These are phyloP conservation scores for Tylopilus subfusipes DNA, from an alignment of 768 basidiomycete genomes.

Conservation along the genomic window DNA sequence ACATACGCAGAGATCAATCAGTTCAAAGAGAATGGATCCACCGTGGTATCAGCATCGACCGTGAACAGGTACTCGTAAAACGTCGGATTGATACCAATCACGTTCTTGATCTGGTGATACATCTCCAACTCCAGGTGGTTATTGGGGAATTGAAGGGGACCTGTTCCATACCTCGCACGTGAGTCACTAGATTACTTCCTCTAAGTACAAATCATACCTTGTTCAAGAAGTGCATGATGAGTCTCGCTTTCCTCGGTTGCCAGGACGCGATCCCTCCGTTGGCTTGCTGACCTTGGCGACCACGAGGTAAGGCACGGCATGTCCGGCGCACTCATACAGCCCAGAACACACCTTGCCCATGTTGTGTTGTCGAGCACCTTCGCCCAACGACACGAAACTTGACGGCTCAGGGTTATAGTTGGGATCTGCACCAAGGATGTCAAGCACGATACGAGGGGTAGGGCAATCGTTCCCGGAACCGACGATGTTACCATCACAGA, in stretches of 20 bases:
- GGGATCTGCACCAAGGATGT: conserved; percentile 92
- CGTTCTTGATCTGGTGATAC: conserved; percentile 99
- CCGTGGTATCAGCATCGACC: conserved; percentile 93
- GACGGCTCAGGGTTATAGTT: conserved; percentile 93
- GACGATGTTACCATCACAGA: conserved; percentile 96
- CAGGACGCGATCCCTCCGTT: conserved; percentile 86
- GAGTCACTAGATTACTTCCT: background rate
- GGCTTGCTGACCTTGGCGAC: conserved; percentile 95
- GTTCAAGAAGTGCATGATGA: conserved; percentile 97
- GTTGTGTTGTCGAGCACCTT: conserved; percentile 94
- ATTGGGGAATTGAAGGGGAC: conserved; percentile 96
- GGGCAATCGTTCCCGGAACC: conserved; percentile 96
- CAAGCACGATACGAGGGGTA: conserved; percentile 93
- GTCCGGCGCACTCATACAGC: conserved; percentile 88
- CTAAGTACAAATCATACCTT: conserved; percentile 50
- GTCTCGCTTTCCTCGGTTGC: conserved; percentile 98
- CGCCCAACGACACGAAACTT: conserved; percentile 90
- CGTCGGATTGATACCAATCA: conserved; percentile 97
- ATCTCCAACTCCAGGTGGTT: conserved; percentile 96
- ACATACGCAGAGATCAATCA: conserved; percentile 90
- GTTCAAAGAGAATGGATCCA: conserved; percentile 83
- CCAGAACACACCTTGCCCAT: conserved; percentile 98
- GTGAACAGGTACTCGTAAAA: conserved; percentile 97
- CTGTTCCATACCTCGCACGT: conserved; percentile 34
- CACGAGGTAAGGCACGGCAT: conserved; percentile 93